Evolutionary conservation across 2,329 filamentous ascomycete species (phyloP).

Genomic region (Elsinoe arachidis): DNA sequence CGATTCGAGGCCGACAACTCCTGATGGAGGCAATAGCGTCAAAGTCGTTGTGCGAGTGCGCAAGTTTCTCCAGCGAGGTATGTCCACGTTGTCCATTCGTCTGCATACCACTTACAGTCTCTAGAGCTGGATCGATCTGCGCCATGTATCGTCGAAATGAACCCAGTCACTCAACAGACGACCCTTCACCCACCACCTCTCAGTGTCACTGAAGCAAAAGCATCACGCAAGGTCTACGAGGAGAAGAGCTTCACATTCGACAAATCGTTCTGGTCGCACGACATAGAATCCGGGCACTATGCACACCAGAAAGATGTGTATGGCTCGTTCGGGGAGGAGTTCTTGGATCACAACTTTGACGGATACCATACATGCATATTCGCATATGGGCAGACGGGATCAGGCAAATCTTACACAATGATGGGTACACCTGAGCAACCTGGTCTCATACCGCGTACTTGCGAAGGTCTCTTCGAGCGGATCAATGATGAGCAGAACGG

Average conservation of each 20-base stretch:
- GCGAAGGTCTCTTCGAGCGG: slow-evolving; percentile 88
- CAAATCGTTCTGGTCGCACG: slow-evolving; percentile 96
- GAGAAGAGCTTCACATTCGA: slow-evolving; percentile 94
- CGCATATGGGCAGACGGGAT: slow-evolving; percentile 94
- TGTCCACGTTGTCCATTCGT: slow-evolving; percentile 8
- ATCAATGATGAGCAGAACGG: slow-evolving; percentile 78
- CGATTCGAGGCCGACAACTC: slow-evolving; percentile 19
- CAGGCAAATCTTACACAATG: slow-evolving; percentile 96
- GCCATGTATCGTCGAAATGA: slow-evolving; percentile 84
- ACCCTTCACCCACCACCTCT: slow-evolving; percentile 61
- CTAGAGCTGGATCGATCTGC: slow-evolving; percentile 73
- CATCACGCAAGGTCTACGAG: slow-evolving; percentile 66
- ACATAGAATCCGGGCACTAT: slow-evolving; percentile 71
- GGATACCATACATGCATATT: slow-evolving; percentile 99
- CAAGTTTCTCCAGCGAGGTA: slow-evolving; percentile 40
- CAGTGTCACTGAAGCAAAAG: slow-evolving; percentile 28
- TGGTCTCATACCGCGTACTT: slow-evolving; percentile 88
- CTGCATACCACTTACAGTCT: slow-evolving; percentile 20
- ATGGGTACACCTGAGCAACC: slow-evolving; percentile 84
- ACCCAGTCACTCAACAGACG: slow-evolving; percentile 76
- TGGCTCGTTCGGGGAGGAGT: slow-evolving; percentile 87
- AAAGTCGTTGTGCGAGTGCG: slow-evolving; percentile 44
- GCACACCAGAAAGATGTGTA: slow-evolving; percentile 90
- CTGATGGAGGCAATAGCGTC: slow-evolving; percentile 40
- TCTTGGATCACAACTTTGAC: slow-evolving; percentile 97